Conservation (phyloP, 2,329 filamentous ascomycete species). For the Aspergillus ochraceus region DNA sequence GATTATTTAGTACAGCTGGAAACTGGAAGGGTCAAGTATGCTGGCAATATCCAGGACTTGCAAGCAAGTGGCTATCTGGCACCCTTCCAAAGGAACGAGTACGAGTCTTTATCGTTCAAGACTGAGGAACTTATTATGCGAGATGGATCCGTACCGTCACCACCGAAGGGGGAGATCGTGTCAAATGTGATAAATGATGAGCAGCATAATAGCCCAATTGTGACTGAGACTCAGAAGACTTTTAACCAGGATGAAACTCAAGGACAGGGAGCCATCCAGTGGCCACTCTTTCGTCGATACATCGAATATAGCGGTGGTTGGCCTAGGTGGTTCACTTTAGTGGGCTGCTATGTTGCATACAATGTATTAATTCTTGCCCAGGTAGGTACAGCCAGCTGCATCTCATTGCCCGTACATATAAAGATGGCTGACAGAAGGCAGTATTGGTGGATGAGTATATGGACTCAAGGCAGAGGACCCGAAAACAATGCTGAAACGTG, state of each 20-base stretch:
- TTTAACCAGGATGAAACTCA: slow-evolving; percentile 76
- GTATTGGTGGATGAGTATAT: slow-evolving; percentile 51
- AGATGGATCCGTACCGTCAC: neutral
- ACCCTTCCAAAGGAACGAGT: slow-evolving; percentile 40
- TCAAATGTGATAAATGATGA: neutral
- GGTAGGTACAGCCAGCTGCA: slow-evolving; percentile 45
- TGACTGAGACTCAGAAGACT: slow-evolving; percentile 51
- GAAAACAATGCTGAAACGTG: slow-evolving; percentile 50
- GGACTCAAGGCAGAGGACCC: slow-evolving; percentile 33
- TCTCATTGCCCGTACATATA: neutral
- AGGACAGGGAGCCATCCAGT: slow-evolving; percentile 68
- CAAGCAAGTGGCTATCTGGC: slow-evolving; percentile 41
- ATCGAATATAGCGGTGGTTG: slow-evolving; percentile 65
- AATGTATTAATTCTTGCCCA: slow-evolving; percentile 55
- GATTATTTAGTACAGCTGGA: slow-evolving; percentile 74
- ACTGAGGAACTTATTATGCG: slow-evolving; percentile 10
- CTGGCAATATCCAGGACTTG: slow-evolving; percentile 65
- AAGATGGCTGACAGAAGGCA: slow-evolving; percentile 10
- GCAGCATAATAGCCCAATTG: neutral
- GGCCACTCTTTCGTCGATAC: slow-evolving; percentile 55
- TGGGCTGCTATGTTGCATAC: slow-evolving; percentile 55
- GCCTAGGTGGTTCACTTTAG: slow-evolving; percentile 64
- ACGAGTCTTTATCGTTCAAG: slow-evolving; percentile 36
- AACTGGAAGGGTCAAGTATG: slow-evolving; percentile 64
- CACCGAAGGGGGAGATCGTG: neutral